phyloP scores from a whole-genome alignment of 495 filamentous ascomycete genomes.

The Annulohypoxylon bovei region DNA sequence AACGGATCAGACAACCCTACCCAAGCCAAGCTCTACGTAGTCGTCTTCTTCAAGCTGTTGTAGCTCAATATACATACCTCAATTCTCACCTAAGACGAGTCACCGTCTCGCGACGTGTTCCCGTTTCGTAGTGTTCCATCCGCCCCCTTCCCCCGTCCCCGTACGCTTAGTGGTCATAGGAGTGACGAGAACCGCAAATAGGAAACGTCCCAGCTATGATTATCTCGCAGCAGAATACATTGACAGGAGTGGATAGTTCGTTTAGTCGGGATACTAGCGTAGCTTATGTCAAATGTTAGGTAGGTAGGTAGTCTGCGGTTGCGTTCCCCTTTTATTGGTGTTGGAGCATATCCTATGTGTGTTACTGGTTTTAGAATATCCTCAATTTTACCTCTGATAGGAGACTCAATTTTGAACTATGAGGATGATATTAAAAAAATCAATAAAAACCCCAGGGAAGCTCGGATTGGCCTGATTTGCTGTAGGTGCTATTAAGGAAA shows the following conservation, averaged over 20 bases:
- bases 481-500: slow-evolving; percentile 7
- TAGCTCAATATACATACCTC: slow-evolving; percentile 29
- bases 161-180: slow-evolving; percentile 7
- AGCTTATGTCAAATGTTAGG: neutral
- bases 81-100: slow-evolving; percentile 40
- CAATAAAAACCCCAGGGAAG: neutral
- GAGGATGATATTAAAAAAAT: neutral
- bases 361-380: neutral
- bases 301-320: neutral
- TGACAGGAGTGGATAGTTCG: slow-evolving; percentile 5
- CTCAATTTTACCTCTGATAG: neutral
- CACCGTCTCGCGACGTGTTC: slow-evolving; percentile 30
- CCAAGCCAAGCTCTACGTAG: neutral
- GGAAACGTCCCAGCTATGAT: slow-evolving; percentile 15
- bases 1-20: slow-evolving; percentile 15
- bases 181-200: slow-evolving; percentile 25
- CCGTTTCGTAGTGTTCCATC: slow-evolving; percentile 41
- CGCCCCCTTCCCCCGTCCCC: slow-evolving; percentile 18
- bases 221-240: slow-evolving; percentile 9
- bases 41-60: neutral
- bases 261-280: neutral
- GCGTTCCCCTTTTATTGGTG: neutral
- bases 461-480: slow-evolving; percentile 4
- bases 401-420: neutral
- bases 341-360: neutral